Evolutionary conservation across 306 rosid species (phyloP).

Genomic region (Cucumis hystrix): DNA sequence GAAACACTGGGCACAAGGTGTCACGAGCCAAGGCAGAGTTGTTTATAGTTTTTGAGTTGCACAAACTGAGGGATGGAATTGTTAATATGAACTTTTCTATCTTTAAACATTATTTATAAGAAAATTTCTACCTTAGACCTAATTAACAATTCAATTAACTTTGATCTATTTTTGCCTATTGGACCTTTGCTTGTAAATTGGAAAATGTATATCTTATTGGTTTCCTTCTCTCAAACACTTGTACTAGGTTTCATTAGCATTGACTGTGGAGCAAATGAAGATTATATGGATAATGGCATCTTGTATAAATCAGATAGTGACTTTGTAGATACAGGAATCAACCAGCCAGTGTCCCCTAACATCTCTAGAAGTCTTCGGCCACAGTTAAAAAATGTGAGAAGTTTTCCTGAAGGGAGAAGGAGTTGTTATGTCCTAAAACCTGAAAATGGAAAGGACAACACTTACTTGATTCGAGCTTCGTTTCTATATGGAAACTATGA

Average conservation of each 20-base stretch:
- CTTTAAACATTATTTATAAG: neutral
- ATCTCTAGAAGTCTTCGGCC: neutral
- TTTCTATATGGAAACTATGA: slow-evolving; percentile 35
- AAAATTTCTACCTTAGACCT: neutral
- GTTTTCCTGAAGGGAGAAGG: slow-evolving; percentile 25
- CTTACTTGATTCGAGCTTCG: slow-evolving; percentile 29
- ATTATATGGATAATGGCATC: neutral
- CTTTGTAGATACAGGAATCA: slow-evolving; percentile 16
- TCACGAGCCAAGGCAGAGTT: neutral
- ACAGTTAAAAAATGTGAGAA: slow-evolving; percentile 20
- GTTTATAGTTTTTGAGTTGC: neutral
- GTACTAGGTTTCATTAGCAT: slow-evolving; percentile 29
- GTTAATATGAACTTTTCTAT: neutral
- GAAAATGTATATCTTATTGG: neutral
- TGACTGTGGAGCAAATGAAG: slow-evolving; percentile 16
- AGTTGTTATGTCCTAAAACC: slow-evolving; percentile 40
- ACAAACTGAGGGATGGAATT: neutral
- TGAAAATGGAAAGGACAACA: slow-evolving; percentile 12
- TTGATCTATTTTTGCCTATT: neutral
- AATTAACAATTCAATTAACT: neutral
- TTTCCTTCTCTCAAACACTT: slow-evolving; percentile 1
- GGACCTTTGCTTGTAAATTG: neutral
- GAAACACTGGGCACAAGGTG: neutral
- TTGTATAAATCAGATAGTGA: slow-evolving; percentile 12
- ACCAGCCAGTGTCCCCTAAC: neutral